A percentile compares a stretch with the other conserved stretches of the same genome.
Evolutionary conservation across 352 stramenopile genomes (phyloP).

Genomic region (Paralagenidium karlingii): DNA sequence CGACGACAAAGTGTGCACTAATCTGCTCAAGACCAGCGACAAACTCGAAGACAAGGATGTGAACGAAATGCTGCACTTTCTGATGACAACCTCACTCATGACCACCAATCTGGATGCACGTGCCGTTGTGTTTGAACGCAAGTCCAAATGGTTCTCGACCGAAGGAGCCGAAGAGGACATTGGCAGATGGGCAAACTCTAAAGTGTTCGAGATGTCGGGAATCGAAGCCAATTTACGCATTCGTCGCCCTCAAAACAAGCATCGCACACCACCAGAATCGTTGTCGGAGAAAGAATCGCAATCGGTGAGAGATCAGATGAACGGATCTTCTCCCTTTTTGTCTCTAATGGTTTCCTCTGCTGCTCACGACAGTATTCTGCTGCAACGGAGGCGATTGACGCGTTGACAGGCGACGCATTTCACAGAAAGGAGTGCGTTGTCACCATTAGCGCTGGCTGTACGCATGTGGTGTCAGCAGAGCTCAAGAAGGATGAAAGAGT

Average conservation of each 20-base stretch:
- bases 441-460: too few relatives aligned
- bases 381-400: too few relatives aligned
- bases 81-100: constrained; percentile 41
- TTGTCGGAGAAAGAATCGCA: not conserved
- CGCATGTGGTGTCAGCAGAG: constrained; percentile 37
- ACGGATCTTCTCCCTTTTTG: too few relatives aligned
- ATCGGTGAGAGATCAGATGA: too few relatives aligned
- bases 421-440: too few relatives aligned
- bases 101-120: constrained; percentile 33
- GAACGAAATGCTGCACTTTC: constrained; percentile 42
- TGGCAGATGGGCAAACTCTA: constrained; percentile 31
- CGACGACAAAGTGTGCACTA: constrained; percentile 22
- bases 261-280: constrained; percentile 11
- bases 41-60: constrained; percentile 20
- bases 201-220: constrained; percentile 35
- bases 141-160: constrained; percentile 33
- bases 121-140: constrained; percentile 23
- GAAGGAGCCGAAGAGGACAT: constrained; percentile 24
- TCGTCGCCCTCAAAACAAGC: constrained; percentile 29
- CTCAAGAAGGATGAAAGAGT: constrained; percentile 21
- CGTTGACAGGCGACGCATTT: too few relatives aligned
- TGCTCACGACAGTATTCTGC: too few relatives aligned
- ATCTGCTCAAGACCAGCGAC: constrained; percentile 19
- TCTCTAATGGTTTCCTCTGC: too few relatives aligned
- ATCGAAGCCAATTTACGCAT: constrained; percentile 24